phyloP scores from a whole-genome alignment of 305 asterid species.

The Fraxinus angustifolia region DNA sequence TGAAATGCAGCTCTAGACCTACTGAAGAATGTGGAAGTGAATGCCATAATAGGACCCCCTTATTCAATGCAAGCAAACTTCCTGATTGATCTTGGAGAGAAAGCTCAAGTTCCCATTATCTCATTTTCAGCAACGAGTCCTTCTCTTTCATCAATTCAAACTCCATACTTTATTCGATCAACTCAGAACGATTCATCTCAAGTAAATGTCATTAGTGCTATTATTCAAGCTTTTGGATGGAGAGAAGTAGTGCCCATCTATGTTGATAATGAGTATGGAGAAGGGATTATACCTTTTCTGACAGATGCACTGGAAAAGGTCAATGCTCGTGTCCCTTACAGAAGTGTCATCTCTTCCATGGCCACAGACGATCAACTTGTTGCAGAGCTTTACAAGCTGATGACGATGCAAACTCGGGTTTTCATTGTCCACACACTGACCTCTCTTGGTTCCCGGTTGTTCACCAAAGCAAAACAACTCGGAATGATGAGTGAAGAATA shows the following conservation, averaged over 20 bases:
- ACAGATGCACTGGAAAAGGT: constrained; percentile 40
- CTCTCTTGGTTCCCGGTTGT: constrained; percentile 40
- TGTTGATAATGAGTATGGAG: constrained; percentile 48
- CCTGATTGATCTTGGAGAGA: constrained; percentile 40
- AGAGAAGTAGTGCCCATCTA: constrained; percentile 49
- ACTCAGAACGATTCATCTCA: constrained; percentile 48
- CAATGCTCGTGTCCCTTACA: constrained; percentile 37
- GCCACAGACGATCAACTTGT: constrained; percentile 41
- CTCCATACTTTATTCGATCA: constrained; percentile 46
- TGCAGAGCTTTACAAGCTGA: constrained; percentile 46
- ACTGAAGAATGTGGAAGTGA: constrained; percentile 44
- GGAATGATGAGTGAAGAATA: constrained; percentile 46
- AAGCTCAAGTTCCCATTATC: constrained; percentile 52
- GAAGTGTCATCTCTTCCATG: constrained; percentile 37
- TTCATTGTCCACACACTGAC: constrained; percentile 40
- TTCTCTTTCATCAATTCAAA: constrained; percentile 34
- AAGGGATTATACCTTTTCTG: constrained; percentile 51
- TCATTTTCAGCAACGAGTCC: constrained; percentile 60
- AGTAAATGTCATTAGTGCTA: constrained; percentile 39
- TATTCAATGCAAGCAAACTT: constrained; percentile 43
- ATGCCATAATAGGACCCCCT: constrained; percentile 50
- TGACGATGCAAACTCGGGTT: constrained; percentile 54
- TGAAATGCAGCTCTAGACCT: constrained; percentile 46
- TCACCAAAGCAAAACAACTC: constrained; percentile 29
- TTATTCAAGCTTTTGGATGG: constrained; percentile 54